phyloP scores from a whole-genome alignment of 345 rosid genomes.

The Aethionema arabicum region DNA sequence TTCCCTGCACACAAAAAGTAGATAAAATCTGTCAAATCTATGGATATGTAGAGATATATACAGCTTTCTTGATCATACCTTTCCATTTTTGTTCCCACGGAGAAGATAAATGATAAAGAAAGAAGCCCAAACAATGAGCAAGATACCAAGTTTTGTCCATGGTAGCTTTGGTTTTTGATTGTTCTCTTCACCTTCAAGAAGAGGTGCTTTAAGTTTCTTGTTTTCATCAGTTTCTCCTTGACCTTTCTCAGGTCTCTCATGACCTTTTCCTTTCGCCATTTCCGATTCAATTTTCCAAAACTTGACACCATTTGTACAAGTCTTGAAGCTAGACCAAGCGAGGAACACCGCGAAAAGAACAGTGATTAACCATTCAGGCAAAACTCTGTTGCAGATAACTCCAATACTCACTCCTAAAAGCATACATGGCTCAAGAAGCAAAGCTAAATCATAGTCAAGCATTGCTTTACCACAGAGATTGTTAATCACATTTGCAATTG shows the following conservation, averaged over 20 bases:
- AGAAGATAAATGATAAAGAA: constrained; percentile 66
- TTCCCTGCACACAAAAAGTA: constrained; percentile 47
- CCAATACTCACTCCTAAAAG: constrained; percentile 85
- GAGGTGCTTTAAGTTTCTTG: constrained; percentile 40
- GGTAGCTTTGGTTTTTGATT: constrained; percentile 43
- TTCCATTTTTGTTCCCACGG: constrained; percentile 64
- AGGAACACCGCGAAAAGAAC: constrained; percentile 63
- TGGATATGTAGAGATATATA: neutral
- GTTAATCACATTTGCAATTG: constrained; percentile 67
- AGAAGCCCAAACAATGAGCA: constrained; percentile 68
- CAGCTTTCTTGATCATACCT: constrained; percentile 39
- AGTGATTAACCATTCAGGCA: constrained; percentile 90
- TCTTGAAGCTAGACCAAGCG: constrained; percentile 75
- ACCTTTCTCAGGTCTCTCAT: constrained; percentile 44
- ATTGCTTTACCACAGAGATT: constrained; percentile 43
- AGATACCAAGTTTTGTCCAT: constrained; percentile 64
- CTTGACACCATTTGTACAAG: constrained; percentile 60
- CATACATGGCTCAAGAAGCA: constrained; percentile 83
- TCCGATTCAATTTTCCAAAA: constrained; percentile 70
- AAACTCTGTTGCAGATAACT: constrained; percentile 66
- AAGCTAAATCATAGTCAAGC: constrained; percentile 71
- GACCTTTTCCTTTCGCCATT: constrained; percentile 32
- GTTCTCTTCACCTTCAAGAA: constrained; percentile 37
- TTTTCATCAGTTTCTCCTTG: constrained; percentile 36
- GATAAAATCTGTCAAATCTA: neutral